Conservation (phyloP, 2,329 filamentous ascomycete species). For the Colletotrichum sp. region DNA sequence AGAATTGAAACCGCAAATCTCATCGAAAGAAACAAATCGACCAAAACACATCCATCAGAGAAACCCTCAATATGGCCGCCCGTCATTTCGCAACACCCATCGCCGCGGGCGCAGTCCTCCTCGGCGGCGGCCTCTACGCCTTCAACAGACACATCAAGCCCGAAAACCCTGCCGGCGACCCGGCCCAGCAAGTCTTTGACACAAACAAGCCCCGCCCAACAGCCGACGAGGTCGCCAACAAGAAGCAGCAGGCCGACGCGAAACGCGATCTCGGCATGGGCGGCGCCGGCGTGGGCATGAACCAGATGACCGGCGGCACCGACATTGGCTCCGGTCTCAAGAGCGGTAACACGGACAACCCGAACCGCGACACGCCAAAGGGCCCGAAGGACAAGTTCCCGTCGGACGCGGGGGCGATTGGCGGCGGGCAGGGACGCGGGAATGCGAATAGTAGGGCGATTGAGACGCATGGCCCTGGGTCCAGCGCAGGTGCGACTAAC, state of each 20-base stretch:
- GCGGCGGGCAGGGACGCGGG: constrained; percentile 34
- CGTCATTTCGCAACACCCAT: not conserved
- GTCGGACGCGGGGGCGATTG: constrained; percentile 35
- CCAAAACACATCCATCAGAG: not conserved
- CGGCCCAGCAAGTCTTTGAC: not conserved
- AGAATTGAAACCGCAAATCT: not conserved
- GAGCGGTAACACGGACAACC: constrained; percentile 20
- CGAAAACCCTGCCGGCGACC: not conserved
- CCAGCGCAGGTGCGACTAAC: not conserved
- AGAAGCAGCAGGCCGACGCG: constrained; percentile 25
- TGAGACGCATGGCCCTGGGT: constrained; percentile 22
- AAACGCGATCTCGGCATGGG: constrained; percentile 33
- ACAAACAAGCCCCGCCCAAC: not conserved
- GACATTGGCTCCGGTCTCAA: constrained; percentile 27
- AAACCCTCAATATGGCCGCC: not conserved
- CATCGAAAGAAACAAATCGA: not conserved
- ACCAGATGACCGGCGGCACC: constrained; percentile 31
- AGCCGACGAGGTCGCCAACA: constrained; percentile 1
- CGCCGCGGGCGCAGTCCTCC: constrained; percentile 3
- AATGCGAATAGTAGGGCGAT: constrained; percentile 30
- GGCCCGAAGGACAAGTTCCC: constrained; percentile 35
- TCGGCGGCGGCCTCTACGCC: constrained; percentile 19
- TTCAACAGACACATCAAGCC: not conserved
- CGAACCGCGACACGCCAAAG: constrained; percentile 21
- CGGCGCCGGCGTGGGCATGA: constrained; percentile 36